Evolutionary conservation across 2,329 filamentous ascomycete genomes (phyloP), one percentile per base, ranked within the genome.

Genomic region (Ophiocordyceps sinensis): DNA sequence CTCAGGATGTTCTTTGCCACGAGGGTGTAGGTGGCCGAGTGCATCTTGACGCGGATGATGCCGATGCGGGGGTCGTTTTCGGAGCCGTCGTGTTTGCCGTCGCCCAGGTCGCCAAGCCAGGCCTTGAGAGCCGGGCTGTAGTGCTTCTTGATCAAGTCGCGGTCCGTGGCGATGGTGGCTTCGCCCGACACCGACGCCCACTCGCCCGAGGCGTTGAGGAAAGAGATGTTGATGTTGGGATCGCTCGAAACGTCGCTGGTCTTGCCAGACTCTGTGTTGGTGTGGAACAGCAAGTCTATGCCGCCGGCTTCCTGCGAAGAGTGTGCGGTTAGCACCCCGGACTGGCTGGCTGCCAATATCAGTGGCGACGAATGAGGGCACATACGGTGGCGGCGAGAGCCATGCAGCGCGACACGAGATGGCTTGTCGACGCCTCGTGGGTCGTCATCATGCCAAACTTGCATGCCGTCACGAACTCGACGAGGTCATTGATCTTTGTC

Each of bases 361-460:
- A 14, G 19, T 21, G 11, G 3, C 37, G 5, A 2, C 11, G 21
- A 9, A 19, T 9, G 15, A 21, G 21, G n/a, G 12, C 9, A 14
- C 65, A 28, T 66, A 87, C 85, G 62, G 82, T 82, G 13, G 75
- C 85, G 14, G 85, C 84, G 13, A 94, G 60, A 5, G 84, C 84
- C 87, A 94, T 94, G 59, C 81, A 85, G 48, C 87, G 71, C n/a
- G 82, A 88, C 5, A 82, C 78, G 13, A 94, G 66, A 39, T 78
- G 69, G 12, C 79, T 80, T 0, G 70, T 74, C 30, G 71, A 67
- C 2, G 72, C 66, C 38, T 80, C 77, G 39, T 79, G 71, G 19
- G 87, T 93, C 9, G 86, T 91, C 77, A 94, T 79, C 81, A 94
- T 85, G 60, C 82, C 84, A 57, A 86, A 93, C 64, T 93, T 94